These are phyloP conservation scores for Chlamydomonas asymmetrica DNA, from an alignment of 139 green algal species.

Conservation along the genomic window DNA sequence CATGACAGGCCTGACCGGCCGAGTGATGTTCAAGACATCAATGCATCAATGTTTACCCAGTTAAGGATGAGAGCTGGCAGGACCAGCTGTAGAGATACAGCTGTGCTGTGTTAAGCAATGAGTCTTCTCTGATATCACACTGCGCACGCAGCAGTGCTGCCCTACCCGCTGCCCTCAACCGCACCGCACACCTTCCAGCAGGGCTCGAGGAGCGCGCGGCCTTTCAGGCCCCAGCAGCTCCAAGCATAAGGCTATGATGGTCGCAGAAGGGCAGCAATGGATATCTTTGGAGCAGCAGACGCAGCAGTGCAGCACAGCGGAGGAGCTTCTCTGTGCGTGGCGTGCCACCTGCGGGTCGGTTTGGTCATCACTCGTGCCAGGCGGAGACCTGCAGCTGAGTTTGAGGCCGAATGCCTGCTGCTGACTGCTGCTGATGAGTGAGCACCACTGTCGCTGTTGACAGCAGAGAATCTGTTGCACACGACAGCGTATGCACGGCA, in stretches of 20 bases:
- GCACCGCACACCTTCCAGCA: no score
- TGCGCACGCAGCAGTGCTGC: neutral
- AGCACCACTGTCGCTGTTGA: no score
- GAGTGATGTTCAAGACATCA: no score
- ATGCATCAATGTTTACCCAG: no score
- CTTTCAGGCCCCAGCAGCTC: neutral
- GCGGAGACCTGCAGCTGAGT: neutral
- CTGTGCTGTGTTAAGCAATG: slow-evolving; percentile 5
- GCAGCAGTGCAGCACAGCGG: neutral
- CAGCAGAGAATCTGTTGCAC: no score
- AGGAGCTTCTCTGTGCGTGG: slow-evolving; percentile 4
- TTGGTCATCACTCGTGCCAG: neutral
- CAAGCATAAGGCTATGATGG: neutral
- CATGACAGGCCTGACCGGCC: no score
- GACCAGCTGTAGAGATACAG: no score
- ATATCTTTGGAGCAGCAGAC: neutral
- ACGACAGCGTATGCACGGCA: no score
- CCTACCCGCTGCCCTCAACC: neutral
- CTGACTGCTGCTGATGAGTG: no score
- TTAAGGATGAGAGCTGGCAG: no score
- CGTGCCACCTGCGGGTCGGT: neutral
- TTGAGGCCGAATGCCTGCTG: no score
- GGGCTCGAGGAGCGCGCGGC: neutral
- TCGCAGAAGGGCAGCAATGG: neutral
- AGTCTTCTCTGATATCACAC: slow-evolving; percentile 16